Base-by-base conservation (phyloP, 2,329 filamentous ascomycete genomes). In the Laburnicola sp. region DNA sequence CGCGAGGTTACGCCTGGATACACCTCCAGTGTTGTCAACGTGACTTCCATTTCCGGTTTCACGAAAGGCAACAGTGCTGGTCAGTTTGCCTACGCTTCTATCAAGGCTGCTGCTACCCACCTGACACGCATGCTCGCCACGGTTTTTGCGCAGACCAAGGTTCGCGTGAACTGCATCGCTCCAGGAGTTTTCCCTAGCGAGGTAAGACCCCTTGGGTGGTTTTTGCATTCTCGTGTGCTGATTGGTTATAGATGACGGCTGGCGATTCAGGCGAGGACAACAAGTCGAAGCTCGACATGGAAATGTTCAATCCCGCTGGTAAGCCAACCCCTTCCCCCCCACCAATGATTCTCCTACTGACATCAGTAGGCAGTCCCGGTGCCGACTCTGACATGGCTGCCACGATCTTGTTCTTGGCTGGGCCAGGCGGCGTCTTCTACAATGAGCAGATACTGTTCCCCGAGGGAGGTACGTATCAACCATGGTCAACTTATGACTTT, bases 371-470 rank as follows among this genome's bases (percentile, higher is more conserved):
- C 37, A 58, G 74, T 27, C 62, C 68, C 39, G 78, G 78, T 3
- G 60, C 73, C 21, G 78, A 82, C 34, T 73, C 69, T 9, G 79
- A 82, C 54, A 80, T 81, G 76, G 79, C 75, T 4, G 78, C 76
- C 2, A 78, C 76, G 3, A 74, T 80, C 4, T 62, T 82, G 41
- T 76, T 82, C 56, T 64, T 82, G 35, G 79, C 78, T 32, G 77
- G 80, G 0, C 75, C 73, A 27, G 78, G 78, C 26, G 79, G 79
- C 2, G 58, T 76, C 0, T 82, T 81, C 55, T 77, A 80, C 53
- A 82, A 82, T 37, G 77, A 80, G 39, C 79, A 82, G 63, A 75
- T 81, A 28, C 50, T 82, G 38, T 79, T 79, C 56, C 78, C 78
- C 10, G 78, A 81, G 62, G 79, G 78, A 36, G 66, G 68, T 45